Conservation (phyloP, 2,329 filamentous ascomycete species). For the Xylaria sp. region DNA sequence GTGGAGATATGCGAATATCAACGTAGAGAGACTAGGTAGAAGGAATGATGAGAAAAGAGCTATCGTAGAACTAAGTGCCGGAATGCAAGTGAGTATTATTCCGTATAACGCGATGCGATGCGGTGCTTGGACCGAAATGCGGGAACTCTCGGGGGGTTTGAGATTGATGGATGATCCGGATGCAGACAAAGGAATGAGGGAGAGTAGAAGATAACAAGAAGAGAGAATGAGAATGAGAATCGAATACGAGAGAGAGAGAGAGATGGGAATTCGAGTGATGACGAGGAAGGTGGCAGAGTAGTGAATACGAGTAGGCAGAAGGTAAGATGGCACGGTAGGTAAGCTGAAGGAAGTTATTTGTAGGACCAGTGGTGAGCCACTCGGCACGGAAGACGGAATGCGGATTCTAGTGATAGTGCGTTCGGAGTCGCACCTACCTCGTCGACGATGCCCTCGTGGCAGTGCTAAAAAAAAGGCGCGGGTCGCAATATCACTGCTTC, state of each 20-base stretch:
- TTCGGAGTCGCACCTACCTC: neutral
- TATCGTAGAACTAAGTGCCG: neutral
- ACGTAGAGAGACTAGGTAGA: neutral
- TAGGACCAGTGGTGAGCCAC: neutral
- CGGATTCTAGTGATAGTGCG: neutral
- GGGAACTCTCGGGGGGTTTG: neutral
- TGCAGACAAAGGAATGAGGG: neutral
- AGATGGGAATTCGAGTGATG: neutral
- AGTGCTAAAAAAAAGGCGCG: conserved; percentile 15
- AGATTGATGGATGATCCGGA: neutral
- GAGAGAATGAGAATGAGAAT: neutral
- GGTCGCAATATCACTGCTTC: conserved; percentile 1
- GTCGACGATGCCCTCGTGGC: conserved; percentile 21
- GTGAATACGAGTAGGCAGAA: neutral
- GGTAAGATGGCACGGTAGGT: neutral
- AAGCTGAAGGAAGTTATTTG: neutral
- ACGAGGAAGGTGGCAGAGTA: neutral
- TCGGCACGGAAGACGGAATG: neutral
- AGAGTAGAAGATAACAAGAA: neutral
- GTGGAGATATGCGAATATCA: neutral
- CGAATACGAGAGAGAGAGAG: neutral
- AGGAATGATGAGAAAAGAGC: neutral
- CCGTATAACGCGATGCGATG: neutral
- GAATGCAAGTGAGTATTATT: neutral
- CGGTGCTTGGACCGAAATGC: neutral